Evolutionary conservation across 1,139 yeast genomes (phyloP).

Genomic region (Geotrichum citri-aurantii): DNA sequence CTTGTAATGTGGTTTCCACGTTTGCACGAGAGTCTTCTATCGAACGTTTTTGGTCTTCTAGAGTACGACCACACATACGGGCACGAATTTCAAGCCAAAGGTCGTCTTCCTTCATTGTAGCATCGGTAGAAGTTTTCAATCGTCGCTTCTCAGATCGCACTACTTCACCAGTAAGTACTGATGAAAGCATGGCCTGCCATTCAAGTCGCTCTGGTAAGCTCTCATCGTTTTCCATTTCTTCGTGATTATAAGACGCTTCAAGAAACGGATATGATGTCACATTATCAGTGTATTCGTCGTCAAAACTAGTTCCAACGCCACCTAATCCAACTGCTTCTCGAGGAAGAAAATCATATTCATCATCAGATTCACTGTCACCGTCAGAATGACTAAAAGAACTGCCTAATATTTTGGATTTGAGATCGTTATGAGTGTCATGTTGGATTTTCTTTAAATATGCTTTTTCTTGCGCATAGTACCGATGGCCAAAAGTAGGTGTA

Average conservation of each 20-base stretch:
- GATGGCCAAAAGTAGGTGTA: neutral
- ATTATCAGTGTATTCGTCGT: conserved; percentile 33
- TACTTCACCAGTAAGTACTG: conserved; percentile 92
- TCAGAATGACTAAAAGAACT: conserved; percentile 23
- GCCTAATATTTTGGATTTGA: conserved; percentile 26
- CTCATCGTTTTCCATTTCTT: conserved; percentile 34
- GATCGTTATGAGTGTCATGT: conserved; percentile 62
- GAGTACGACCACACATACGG: conserved; percentile 71
- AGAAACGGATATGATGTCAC: conserved; percentile 26
- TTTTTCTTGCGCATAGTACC: conserved; percentile 54
- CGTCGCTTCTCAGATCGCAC: conserved; percentile 86
- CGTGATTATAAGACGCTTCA: conserved; percentile 21
- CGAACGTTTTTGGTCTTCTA: conserved; percentile 70
- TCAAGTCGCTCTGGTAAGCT: conserved; percentile 75
- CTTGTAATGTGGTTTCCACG: conserved; percentile 71
- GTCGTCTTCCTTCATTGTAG: conserved; percentile 48
- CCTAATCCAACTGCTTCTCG: conserved; percentile 28
- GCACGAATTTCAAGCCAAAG: conserved; percentile 80
- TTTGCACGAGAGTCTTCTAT: conserved; percentile 67
- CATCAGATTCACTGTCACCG: conserved; percentile 27
- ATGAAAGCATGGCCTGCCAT: conserved; percentile 92
- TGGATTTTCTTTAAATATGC: conserved; percentile 61
- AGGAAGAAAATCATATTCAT: conserved; percentile 25
- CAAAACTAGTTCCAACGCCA: conserved; percentile 35
- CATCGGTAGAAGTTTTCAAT: conserved; percentile 43